phyloP scores from a whole-genome alignment of 805 yeast genomes.

The Tetrapisispora arboricola region DNA sequence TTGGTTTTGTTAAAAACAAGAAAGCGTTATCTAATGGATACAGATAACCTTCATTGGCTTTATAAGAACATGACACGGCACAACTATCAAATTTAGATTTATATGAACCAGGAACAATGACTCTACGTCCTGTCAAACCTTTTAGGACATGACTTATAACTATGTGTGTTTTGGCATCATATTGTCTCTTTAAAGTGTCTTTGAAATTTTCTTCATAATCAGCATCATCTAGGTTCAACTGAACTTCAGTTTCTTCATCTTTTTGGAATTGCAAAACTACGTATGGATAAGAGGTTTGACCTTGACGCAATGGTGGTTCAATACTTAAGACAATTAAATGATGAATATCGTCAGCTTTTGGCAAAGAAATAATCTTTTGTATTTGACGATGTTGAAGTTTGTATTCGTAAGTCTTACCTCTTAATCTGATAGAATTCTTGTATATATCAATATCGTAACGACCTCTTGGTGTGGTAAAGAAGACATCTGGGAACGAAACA shows the following conservation, averaged over 20 bases:
- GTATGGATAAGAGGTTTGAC: constrained; percentile 93
- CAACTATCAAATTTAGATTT: constrained; percentile 67
- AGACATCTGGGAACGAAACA: constrained; percentile 81
- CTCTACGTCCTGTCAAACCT: constrained; percentile 81
- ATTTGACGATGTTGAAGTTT: constrained; percentile 84
- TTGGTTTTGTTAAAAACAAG: constrained; percentile 87
- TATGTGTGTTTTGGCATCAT: constrained; percentile 76
- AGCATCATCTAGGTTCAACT: constrained; percentile 71
- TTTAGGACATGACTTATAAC: constrained; percentile 82
- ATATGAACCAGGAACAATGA: constrained; percentile 77
- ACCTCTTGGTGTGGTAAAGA: constrained; percentile 96
- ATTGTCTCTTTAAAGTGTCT: constrained; percentile 59
- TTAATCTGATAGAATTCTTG: constrained; percentile 70
- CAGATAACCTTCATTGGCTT: constrained; percentile 90
- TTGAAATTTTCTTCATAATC: constrained; percentile 70
- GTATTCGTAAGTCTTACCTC: constrained; percentile 97
- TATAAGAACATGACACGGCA: constrained; percentile 83
- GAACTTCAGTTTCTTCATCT: constrained; percentile 87
- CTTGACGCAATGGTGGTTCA: constrained; percentile 96
- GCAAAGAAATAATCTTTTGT: constrained; percentile 82
- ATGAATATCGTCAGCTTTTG: constrained; percentile 89
- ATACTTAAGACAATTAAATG: constrained; percentile 82
- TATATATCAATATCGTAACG: constrained; percentile 96
- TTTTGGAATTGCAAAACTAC: constrained; percentile 79
- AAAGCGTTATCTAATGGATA: constrained; percentile 90